Base-by-base conservation (phyloP, 352 stramenopile genomes). In the Pythium graminicola region DNA sequence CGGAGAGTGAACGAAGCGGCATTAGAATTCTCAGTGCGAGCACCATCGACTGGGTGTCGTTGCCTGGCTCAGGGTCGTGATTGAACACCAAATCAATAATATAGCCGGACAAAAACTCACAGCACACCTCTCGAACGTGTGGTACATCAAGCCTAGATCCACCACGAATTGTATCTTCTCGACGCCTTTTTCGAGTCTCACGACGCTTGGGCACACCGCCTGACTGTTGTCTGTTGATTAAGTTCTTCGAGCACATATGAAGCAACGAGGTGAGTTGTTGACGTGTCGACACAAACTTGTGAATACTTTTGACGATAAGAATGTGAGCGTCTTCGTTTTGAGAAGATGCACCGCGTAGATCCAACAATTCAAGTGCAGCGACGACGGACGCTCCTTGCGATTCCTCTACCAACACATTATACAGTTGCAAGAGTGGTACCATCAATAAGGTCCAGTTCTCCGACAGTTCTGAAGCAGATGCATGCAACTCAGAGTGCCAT, bases 1-100 rank as follows among this genome's bases (percentile, higher is more conserved):
- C 59, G 17, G 44, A 35, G 1, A 62, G 29, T 23, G 41, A n/a
- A 16, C 59, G 52, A 19, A 67, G 32, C 13, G 59, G 59, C 6
- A 67, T 20, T 17, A 67, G 31, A 11, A 62, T 31, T 36, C 59
- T 48, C n/a, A 67, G 36, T 8, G 59, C 46, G 31, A 62, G 27
- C 13, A 57, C 35, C 40, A 61, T 50, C 9, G 23, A 14, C 0
- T 24, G 13, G 9, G n/a, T 20, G 19, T 57, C 47, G 3, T 29
- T 27, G 11, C 43, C 24, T 7, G 11, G 20, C 13, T 57, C 24
- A 2, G 26, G 4, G 2, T 14, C 28, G 2, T 31, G n/a, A 13
- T 14, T n/a, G 33, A 58, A 66, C 11, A 61, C n/a, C 17, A 66
- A 28, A 22, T 62, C 48, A 11, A 58, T 26, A 11, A 66, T 16